phyloP scores from a whole-genome alignment of 371 early-diverging fungal species.

The Mucor irregularis region DNA sequence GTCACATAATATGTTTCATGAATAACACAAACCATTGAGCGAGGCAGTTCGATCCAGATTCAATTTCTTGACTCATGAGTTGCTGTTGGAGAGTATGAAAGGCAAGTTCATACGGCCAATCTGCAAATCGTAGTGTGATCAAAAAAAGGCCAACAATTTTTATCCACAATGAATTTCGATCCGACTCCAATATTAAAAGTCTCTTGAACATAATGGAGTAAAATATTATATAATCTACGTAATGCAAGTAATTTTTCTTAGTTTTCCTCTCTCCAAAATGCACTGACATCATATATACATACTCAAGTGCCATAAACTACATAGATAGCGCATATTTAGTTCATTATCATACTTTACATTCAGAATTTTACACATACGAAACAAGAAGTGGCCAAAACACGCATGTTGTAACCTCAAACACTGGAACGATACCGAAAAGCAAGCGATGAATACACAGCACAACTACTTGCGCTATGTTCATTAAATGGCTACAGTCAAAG shows the following conservation, averaged over 20 bases:
- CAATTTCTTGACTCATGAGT: conserved; percentile 14
- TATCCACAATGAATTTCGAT: conserved; percentile 36
- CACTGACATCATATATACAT: neutral
- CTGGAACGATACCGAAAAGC: conserved; percentile 44
- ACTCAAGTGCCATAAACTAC: conserved; percentile 24
- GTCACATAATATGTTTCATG: neutral
- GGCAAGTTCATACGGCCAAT: conserved; percentile 51
- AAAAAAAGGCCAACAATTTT: conserved; percentile 36
- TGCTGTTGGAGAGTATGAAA: conserved; percentile 23
- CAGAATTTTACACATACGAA: conserved; percentile 29
- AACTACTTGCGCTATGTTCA: conserved; percentile 42
- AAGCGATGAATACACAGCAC: conserved; percentile 42
- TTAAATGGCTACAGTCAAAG: conserved; percentile 31
- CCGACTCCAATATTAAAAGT: conserved; percentile 39
- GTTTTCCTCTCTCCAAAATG: too few relatives aligned
- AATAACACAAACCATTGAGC: conserved; percentile 50
- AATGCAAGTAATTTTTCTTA: too few relatives aligned
- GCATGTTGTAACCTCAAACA: conserved; percentile 46
- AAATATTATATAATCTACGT: conserved; percentile 30
- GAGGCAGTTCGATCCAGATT: conserved; percentile 38
- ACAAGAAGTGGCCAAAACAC: conserved; percentile 44
- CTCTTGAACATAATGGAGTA: conserved; percentile 49
- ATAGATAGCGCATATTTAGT: neutral
- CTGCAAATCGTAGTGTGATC: conserved; percentile 46
- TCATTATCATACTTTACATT: neutral